Conservation (phyloP, 176 grass and related monocot species). For the Miscanthus lutarioriparius region DNA sequence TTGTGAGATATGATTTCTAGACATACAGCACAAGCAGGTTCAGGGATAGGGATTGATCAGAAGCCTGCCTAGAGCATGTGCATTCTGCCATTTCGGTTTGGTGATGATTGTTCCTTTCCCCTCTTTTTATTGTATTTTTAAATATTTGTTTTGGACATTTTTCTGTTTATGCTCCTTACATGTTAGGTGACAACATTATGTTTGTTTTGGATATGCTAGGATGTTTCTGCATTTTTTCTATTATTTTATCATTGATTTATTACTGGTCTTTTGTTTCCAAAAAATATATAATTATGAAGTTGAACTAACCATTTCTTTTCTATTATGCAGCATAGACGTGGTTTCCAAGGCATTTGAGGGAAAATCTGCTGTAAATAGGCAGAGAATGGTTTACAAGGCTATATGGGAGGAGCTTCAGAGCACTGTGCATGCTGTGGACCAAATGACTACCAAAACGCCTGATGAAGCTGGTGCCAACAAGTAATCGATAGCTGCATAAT, state of each 20-base stretch:
- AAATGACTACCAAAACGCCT: conserved; percentile 90
- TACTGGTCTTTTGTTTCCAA: not conserved
- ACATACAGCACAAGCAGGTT: no score
- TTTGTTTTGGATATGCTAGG: not conserved
- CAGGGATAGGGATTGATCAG: no score
- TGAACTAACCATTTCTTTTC: conserved; percentile 11
- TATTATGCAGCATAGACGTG: conserved; percentile 64
- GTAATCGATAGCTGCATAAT: conserved; percentile 4
- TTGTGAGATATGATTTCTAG: no score
- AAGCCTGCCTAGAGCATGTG: no score
- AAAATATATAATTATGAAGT: conserved; percentile 4
- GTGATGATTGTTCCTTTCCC: no score
- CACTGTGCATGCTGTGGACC: conserved; percentile 86
- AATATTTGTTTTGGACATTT: not conserved
- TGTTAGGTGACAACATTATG: not conserved
- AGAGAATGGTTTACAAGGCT: conserved; percentile 98
- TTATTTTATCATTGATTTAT: not conserved
- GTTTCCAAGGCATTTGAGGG: conserved; percentile 88
- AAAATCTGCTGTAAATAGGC: conserved; percentile 78
- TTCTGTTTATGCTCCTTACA: not conserved
- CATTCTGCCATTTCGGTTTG: no score
- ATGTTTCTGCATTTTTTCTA: not conserved
- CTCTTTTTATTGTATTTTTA: no score
- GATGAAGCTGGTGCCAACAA: conserved; percentile 50
- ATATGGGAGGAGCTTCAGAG: conserved; percentile 97